Conservation (phyloP, 306 rosid genomes). For the Chamaecrista fasciculata region DNA sequence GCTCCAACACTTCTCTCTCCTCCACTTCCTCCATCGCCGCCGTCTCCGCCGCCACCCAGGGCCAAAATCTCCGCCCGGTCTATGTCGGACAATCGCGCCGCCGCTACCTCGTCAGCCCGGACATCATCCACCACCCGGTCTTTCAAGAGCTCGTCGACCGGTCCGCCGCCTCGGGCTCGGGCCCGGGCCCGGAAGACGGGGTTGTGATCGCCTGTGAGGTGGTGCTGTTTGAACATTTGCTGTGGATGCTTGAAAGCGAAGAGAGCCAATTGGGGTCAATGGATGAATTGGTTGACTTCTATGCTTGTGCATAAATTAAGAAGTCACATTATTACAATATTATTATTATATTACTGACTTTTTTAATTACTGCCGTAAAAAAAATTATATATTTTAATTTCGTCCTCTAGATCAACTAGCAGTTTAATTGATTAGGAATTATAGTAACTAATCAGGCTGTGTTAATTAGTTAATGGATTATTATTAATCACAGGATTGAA, state of each 20-base stretch:
- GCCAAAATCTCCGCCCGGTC: slow-evolving; percentile 48
- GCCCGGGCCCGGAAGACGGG: slow-evolving; percentile 23
- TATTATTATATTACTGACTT: too few relatives aligned
- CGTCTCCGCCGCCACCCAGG: not conserved
- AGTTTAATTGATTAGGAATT: too few relatives aligned
- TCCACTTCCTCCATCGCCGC: slow-evolving; percentile 19
- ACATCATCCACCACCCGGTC: slow-evolving; percentile 64
- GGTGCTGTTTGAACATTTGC: slow-evolving; percentile 82
- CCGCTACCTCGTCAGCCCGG: slow-evolving; percentile 62
- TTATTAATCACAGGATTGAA: too few relatives aligned
- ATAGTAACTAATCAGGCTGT: too few relatives aligned
- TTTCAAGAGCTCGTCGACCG: slow-evolving; percentile 75
- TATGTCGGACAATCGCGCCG: slow-evolving; percentile 74
- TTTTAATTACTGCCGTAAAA: too few relatives aligned
- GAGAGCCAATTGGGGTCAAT: slow-evolving; percentile 72
- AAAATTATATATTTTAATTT: too few relatives aligned
- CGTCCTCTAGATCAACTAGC: too few relatives aligned
- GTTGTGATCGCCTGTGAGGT: slow-evolving; percentile 70
- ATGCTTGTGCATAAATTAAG: slow-evolving; percentile 42
- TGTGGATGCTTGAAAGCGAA: slow-evolving; percentile 83
- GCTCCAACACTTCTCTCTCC: too few relatives aligned
- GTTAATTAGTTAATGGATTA: too few relatives aligned
- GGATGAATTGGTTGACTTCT: slow-evolving; percentile 83
- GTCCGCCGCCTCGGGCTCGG: slow-evolving; percentile 23
- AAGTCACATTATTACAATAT: too few relatives aligned